These are phyloP conservation scores for Vitis labrusca DNA, from an alignment of 164 flowering plant genomes.

Conservation along the genomic window DNA sequence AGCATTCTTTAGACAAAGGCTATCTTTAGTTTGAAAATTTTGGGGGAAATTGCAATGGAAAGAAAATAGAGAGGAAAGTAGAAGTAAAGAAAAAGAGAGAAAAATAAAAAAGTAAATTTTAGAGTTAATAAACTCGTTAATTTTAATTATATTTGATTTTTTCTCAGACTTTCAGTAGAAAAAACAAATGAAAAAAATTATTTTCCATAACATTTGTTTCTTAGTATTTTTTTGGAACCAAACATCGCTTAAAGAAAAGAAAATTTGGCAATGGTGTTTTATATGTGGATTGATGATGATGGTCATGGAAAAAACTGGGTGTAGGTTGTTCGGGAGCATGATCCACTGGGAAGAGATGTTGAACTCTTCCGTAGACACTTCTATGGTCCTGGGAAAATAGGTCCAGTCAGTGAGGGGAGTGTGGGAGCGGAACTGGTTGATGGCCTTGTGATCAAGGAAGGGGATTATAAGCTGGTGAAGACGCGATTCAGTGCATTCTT, in stretches of 20 bases:
- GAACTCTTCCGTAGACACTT: constrained; percentile 75
- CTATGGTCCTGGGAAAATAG: constrained; percentile 51
- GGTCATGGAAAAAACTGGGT: not conserved
- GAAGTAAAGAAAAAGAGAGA: too few relatives aligned
- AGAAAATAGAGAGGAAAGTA: too few relatives aligned
- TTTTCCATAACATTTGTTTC: constrained; percentile 2
- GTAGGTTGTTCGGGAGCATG: constrained; percentile 98
- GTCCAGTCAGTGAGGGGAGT: constrained; percentile 67
- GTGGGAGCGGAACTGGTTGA: constrained; percentile 85
- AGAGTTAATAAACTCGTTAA: too few relatives aligned
- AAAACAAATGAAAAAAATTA: too few relatives aligned
- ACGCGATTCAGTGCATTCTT: constrained; percentile 95
- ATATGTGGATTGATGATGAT: not conserved
- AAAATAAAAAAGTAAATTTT: too few relatives aligned
- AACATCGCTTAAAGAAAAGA: not conserved
- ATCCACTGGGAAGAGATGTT: constrained; percentile 85
- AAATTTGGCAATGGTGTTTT: not conserved
- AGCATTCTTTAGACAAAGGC: too few relatives aligned
- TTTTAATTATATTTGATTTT: too few relatives aligned
- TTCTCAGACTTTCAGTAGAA: too few relatives aligned
- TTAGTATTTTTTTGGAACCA: not conserved
- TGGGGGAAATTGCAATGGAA: too few relatives aligned
- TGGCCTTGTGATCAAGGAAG: constrained; percentile 68
- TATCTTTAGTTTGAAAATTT: too few relatives aligned
- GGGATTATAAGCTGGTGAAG: constrained; percentile 88